Base-by-base conservation (phyloP, 2,329 filamentous ascomycete species). In the Raffaelea ambrosiae region DNA sequence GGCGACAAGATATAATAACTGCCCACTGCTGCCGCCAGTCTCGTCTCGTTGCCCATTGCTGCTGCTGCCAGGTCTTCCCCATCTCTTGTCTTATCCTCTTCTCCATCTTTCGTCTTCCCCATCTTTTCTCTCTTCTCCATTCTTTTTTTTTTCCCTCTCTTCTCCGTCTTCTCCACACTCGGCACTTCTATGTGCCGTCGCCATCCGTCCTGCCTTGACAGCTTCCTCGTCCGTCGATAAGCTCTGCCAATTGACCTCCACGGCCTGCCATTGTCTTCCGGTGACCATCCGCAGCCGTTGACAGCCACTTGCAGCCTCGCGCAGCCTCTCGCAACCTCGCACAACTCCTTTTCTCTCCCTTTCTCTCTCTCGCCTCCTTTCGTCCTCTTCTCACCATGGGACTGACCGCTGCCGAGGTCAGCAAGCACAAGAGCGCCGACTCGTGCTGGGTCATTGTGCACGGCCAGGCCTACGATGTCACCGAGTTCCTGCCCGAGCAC, bases 401-500 rank as follows among this genome's bases (percentile, higher is more conserved):
- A 8, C 44, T 65, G 42, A 56, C 55, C 39, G 63, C 63, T 18
- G 53, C 58, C 20, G 63, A 67, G 47, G 58, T 67, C 20, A 56
- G 61, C 41, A 59, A 59, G 51, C 66, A 65, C 52, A 59, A 58
- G 52, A 59, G 57, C 29, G 48, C 48, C 14, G 55, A 61, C 21
- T 66, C 63, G 7, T 68, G 66, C 51, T 68, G 65, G 65, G 55
- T 66, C 16, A 64, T 68, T 35, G 49, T 57, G 49, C 46, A 58
- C 49, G 58, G 52, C 51, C 48, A 40, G 18, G 48, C 40, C 8
- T 54, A 66, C 59, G 65, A 68, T 52, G 61, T 67, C 38, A 67
- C 65, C 10, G 55, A 57, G 23, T 68, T 67, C 43, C 49, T 68
- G 10, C 48, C 56, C 82, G 88, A 95, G 65, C 89, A 95, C 61